phyloP scores from a whole-genome alignment of 1,284 basidiomycete species.

The Pholiota adiposa region DNA sequence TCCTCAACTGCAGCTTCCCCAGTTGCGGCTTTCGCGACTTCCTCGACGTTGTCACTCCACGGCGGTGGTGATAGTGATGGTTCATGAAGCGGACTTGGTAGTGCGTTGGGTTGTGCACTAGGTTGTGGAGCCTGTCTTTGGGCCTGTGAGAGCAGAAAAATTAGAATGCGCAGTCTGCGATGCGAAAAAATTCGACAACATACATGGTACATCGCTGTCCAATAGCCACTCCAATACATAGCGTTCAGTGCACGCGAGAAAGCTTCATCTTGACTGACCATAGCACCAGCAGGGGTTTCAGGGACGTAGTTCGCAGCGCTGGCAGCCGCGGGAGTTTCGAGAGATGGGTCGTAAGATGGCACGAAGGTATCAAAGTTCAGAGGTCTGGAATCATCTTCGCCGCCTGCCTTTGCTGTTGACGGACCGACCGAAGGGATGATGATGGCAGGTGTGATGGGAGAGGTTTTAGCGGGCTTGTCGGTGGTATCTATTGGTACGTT shows the following conservation, averaged over 20 bases:
- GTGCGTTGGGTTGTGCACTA: constrained; percentile 7
- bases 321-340: constrained; percentile 38
- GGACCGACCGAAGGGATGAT: constrained; percentile 1
- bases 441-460: constrained; percentile 6
- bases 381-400: constrained; percentile 54
- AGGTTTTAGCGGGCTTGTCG: constrained; percentile 22
- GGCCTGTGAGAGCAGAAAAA: constrained; percentile 17
- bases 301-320: constrained; percentile 30
- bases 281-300: constrained; percentile 36
- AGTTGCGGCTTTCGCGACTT: too few relatives aligned
- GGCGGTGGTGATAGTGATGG: not conserved
- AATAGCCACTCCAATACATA: constrained; percentile 85
- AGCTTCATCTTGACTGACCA: constrained; percentile 69
- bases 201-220: constrained; percentile 82
- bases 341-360: constrained; percentile 67
- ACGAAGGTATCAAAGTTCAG: constrained; percentile 72
- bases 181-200: constrained; percentile 22
- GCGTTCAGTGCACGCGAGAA: constrained; percentile 73
- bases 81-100: too few relatives aligned
- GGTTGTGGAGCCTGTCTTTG: constrained; percentile 23
- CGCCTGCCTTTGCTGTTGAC: constrained; percentile 15
- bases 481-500: constrained; percentile 59
- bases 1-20: too few relatives aligned
- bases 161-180: too few relatives aligned
- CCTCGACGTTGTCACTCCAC: constrained; percentile 1